Evolutionary conservation across 1,284 basidiomycete species (phyloP).

Genomic region (Phlebopus sp.): DNA sequence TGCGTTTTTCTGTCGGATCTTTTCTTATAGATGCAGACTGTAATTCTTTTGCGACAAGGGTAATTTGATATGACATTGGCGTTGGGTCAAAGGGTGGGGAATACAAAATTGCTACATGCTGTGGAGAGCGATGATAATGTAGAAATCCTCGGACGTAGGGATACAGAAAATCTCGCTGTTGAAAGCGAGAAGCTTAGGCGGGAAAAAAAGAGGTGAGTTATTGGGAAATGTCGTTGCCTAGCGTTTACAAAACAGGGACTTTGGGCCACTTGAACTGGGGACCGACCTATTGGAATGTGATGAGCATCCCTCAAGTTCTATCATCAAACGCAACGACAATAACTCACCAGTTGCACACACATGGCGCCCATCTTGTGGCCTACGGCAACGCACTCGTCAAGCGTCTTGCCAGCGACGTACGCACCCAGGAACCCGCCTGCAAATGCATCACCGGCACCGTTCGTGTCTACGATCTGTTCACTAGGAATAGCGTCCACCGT

Average conservation of each 20-base stretch:
- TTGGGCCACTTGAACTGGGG: constrained; percentile 81
- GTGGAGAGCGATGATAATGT: constrained; percentile 28
- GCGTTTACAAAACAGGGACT: constrained; percentile 55
- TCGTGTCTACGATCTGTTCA: constrained; percentile 91
- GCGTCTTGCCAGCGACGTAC: constrained; percentile 73
- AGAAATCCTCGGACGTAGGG: constrained; percentile 18
- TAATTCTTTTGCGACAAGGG: constrained; percentile 1
- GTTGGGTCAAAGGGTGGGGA: not conserved
- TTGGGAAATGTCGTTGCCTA: not conserved
- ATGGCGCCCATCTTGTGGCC: constrained; percentile 91
- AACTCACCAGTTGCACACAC: constrained; percentile 82
- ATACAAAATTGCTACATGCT: constrained; percentile 25
- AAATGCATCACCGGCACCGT: constrained; percentile 99
- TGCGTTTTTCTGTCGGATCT: constrained; percentile 13
- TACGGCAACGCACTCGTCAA: constrained; percentile 79
- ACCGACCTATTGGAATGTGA: constrained; percentile 50
- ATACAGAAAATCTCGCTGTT: constrained; percentile 40
- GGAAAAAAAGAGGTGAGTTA: constrained; percentile 6
- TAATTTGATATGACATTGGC: constrained; percentile 24
- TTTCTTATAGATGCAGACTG: constrained; percentile 19
- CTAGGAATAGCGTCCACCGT: constrained; percentile 62
- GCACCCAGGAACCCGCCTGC: constrained; percentile 97
- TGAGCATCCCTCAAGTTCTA: not conserved
- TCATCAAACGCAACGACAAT: not conserved
- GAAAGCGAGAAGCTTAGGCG: constrained; percentile 35